Evolutionary conservation across 148 eudicot genomes (phyloP), one percentile per base, ranked within the genome.

Genomic region (Euryodendron excelsum): DNA sequence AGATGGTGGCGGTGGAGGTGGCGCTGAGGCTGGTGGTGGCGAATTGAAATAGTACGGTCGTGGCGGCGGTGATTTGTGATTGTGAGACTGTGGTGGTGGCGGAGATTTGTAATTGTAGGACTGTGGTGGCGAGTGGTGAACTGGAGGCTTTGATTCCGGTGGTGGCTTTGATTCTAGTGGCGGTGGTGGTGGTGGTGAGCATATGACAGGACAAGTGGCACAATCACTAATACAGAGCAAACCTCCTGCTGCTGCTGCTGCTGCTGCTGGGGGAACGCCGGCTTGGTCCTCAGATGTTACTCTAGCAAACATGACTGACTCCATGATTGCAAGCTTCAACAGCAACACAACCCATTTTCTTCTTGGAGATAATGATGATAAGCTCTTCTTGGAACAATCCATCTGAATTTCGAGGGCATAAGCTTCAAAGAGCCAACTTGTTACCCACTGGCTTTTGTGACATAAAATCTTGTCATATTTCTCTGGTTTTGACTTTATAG

Each of bases 151-250:
- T 6, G 58, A 4, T 61, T n/a, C n/a, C n/a, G n/a, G 70, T 15
- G 79, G 82, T 2, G 82, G 73, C 52, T 48, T 79, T 23, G 71
- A 20, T 45, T 62, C 44, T 10, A 34, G 64, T 56, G 82, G 61
- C 12, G 89, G 82, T 9, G 93, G 44, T 6, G 92, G 97, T 36
- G 98, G 96, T 12, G 96, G 85, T 13, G 92, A 85, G 80, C 98
- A 92, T 45, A 94, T 87, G 69, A 84, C 85, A 73, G 97, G 97
- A 72, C 98, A 94, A 23, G 94, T 85, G 14, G 72, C 85, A 68
- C 98, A 94, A 21, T 94, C 97, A 69, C 97, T 92, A 2, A 92
- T 85, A 77, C 98, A 94, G 10, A 92, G 86, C 80, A n/a, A n/a
- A n/a, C n/a, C n/a, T n/a, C n/a, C n/a, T n/a, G n/a, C n/a, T n/a